A percentile compares a stretch with the other conserved stretches of the same genome.
Conservation (phyloP, 2,329 filamentous ascomycete genomes). For the Amylocarpus encephaloides region DNA sequence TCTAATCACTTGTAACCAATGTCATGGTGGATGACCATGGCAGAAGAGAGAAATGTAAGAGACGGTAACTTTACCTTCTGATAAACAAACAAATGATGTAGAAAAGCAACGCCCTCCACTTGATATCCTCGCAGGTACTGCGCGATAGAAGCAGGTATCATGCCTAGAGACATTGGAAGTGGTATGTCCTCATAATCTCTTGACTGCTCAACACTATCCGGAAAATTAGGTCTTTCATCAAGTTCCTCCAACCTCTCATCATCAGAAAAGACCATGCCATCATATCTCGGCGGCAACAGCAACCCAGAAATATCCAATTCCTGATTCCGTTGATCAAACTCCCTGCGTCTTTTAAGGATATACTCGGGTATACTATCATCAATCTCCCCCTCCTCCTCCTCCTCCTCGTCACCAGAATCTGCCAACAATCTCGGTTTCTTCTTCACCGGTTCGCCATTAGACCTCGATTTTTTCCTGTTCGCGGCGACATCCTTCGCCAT, state of each 20-base stretch:
- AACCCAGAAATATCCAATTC: constrained; percentile 61
- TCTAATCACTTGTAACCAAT: no score
- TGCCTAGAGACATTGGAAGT: constrained; percentile 66
- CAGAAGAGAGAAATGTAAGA: no score
- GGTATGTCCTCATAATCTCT: constrained; percentile 68
- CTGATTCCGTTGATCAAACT: constrained; percentile 59
- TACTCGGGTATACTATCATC: constrained; percentile 59
- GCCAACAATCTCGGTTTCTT: constrained; percentile 25
- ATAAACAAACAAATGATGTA: constrained; percentile 84
- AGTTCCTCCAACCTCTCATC: constrained; percentile 55
- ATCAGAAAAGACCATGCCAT: constrained; percentile 70
- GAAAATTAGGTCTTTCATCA: constrained; percentile 64
- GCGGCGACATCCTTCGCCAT: constrained; percentile 37
- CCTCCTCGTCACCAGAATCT: constrained; percentile 26
- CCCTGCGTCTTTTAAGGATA: constrained; percentile 57
- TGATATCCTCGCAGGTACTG: constrained; percentile 93
- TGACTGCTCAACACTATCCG: constrained; percentile 53
- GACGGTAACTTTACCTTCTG: constrained; percentile 46
- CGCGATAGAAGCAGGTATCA: constrained; percentile 83
- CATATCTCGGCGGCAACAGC: constrained; percentile 70
- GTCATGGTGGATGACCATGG: no score
- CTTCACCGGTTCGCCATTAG: constrained; percentile 21
- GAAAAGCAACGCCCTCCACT: constrained; percentile 73
- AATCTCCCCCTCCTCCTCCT: constrained; percentile 23
- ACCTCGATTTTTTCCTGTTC: constrained; percentile 19